A percentile compares a stretch with the other conserved stretches of the same genome.
Conservation (phyloP, 2,329 filamentous ascomycete species). For the Erysiphe neolycopersici region DNA sequence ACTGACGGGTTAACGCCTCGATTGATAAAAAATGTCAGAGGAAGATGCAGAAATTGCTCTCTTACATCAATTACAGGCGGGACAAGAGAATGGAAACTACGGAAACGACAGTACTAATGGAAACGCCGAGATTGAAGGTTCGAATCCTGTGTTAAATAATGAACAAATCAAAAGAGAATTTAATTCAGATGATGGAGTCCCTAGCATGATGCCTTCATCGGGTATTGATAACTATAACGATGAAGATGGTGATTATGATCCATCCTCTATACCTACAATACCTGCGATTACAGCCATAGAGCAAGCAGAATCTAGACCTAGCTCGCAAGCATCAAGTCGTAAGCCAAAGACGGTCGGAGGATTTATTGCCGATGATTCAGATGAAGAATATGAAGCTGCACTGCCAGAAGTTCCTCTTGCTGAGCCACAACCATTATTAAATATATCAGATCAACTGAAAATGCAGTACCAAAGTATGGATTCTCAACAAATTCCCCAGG, state of each 20-base stretch:
- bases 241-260: slow-evolving; percentile 13
- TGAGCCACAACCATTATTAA: slow-evolving; percentile 8
- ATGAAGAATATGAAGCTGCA: slow-evolving; percentile 13
- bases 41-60: slow-evolving; percentile 15
- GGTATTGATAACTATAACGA: slow-evolving; percentile 10
- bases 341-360: slow-evolving; percentile 14
- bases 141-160: slow-evolving; percentile 15
- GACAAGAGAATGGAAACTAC: slow-evolving; percentile 12
- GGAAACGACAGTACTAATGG: slow-evolving; percentile 10
- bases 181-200: slow-evolving; percentile 15
- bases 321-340: slow-evolving; percentile 12
- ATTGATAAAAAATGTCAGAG: slow-evolving; percentile 10
- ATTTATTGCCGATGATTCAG: slow-evolving; percentile 15
- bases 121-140: slow-evolving; percentile 11
- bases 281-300: slow-evolving; percentile 10
- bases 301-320: slow-evolving; percentile 11
- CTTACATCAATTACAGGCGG: slow-evolving; percentile 14
- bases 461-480: slow-evolving; percentile 12
- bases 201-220: slow-evolving; percentile 14
- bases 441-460: slow-evolving; percentile 10
- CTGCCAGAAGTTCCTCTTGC: slow-evolving; percentile 3
- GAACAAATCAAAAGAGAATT: slow-evolving; percentile 14
- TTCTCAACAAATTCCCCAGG: slow-evolving; percentile 8
- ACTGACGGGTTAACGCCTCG: not conserved
- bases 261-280: slow-evolving; percentile 11